Conservation (phyloP, 2,329 filamentous ascomycete species). For the Nemania serpens region DNA sequence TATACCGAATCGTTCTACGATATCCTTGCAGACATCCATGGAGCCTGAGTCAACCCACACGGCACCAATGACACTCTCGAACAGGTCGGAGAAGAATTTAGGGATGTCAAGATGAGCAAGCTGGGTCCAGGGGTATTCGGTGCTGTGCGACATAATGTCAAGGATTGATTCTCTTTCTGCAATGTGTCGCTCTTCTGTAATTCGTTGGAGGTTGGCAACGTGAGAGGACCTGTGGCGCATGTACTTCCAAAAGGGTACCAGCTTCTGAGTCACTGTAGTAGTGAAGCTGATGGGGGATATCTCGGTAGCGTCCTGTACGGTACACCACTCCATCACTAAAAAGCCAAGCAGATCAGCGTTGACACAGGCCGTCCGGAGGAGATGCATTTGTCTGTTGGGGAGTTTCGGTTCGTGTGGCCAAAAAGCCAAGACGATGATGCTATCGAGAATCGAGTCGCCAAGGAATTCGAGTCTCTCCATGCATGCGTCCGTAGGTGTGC, state of each 20-base stretch:
- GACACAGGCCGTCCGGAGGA: slow-evolving; percentile 74
- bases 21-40: slow-evolving; percentile 59
- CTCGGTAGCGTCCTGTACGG: slow-evolving; percentile 42
- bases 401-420: slow-evolving; percentile 53
- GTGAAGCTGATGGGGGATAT: slow-evolving; percentile 33
- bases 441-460: slow-evolving; percentile 84
- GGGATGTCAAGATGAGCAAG: slow-evolving; percentile 67
- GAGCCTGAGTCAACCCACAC: slow-evolving; percentile 80
- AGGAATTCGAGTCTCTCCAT: slow-evolving; percentile 84
- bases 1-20: slow-evolving; percentile 70
- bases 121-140: slow-evolving; percentile 75
- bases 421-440: slow-evolving; percentile 69
- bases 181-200: slow-evolving; percentile 51
- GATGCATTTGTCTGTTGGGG: slow-evolving; percentile 68
- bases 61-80: slow-evolving; percentile 81
- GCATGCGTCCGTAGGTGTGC: slow-evolving; percentile 44
- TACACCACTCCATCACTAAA: slow-evolving; percentile 64
- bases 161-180: slow-evolving; percentile 55
- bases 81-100: slow-evolving; percentile 83
- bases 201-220: slow-evolving; percentile 53
- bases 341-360: slow-evolving; percentile 84
- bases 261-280: slow-evolving; percentile 33
- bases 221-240: slow-evolving; percentile 62
- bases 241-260: slow-evolving; percentile 68
- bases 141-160: slow-evolving; percentile 53